Percentiles rank a stretch among this genome's conserved stretches.
Conservation (phyloP, 257 asterid genomes). For the Avicennia marina region DNA sequence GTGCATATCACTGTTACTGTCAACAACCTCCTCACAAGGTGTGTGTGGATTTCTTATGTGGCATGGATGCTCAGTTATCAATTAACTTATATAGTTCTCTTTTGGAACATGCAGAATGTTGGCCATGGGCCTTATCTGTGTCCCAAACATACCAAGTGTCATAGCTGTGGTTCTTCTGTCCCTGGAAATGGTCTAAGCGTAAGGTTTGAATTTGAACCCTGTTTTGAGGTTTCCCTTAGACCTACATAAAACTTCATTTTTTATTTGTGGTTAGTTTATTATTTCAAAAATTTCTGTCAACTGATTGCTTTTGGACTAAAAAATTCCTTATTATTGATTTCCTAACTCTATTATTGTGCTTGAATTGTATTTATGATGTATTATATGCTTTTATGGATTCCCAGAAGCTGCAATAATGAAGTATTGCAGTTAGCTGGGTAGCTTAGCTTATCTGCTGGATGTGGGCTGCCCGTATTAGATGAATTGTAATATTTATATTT, state of each 20-base stretch:
- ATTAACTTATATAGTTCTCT: slow-evolving; percentile 23
- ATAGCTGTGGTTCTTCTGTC: slow-evolving; percentile 85
- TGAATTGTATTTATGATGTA: too few relatives aligned
- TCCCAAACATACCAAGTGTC: slow-evolving; percentile 94
- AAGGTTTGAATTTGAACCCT: slow-evolving; percentile 48
- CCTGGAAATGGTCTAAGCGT: slow-evolving; percentile 96
- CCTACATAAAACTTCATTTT: not conserved
- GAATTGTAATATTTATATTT: too few relatives aligned
- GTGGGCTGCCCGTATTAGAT: too few relatives aligned
- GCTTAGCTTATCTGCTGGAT: too few relatives aligned
- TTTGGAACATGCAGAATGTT: slow-evolving; percentile 57
- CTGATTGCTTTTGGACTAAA: too few relatives aligned
- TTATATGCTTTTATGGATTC: too few relatives aligned
- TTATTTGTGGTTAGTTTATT: too few relatives aligned
- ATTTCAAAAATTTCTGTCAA: too few relatives aligned
- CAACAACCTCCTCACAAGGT: slow-evolving; percentile 99
- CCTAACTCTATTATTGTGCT: too few relatives aligned
- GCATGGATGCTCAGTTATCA: not conserved
- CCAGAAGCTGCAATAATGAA: too few relatives aligned
- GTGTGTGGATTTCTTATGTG: slow-evolving; percentile 10
- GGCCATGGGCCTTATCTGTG: slow-evolving; percentile 91
- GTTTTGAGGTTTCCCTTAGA: not conserved
- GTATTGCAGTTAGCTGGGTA: too few relatives aligned
- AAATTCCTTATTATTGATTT: too few relatives aligned
- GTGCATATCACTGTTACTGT: slow-evolving; percentile 90